Conservation (phyloP, 768 basidiomycete genomes). For the Pleurotus giganteus region DNA sequence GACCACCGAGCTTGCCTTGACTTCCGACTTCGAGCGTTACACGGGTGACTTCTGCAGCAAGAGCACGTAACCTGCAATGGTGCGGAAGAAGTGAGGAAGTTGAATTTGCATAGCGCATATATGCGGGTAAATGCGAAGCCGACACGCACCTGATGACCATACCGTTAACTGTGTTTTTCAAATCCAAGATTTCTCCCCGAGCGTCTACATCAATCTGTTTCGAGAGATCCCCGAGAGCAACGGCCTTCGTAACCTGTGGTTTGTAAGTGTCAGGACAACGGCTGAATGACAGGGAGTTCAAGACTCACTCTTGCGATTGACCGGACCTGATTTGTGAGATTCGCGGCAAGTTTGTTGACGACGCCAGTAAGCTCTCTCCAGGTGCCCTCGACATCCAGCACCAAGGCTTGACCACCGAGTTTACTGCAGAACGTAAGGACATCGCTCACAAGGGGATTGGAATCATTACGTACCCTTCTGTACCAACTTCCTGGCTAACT, state of each 20-base stretch:
- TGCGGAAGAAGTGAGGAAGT: slow-evolving; percentile 28
- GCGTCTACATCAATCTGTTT: slow-evolving; percentile 93
- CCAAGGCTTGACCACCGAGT: slow-evolving; percentile 84
- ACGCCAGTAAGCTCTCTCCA: slow-evolving; percentile 83
- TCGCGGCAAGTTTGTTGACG: slow-evolving; percentile 79
- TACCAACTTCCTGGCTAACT: slow-evolving; percentile 81
- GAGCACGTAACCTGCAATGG: slow-evolving; percentile 49
- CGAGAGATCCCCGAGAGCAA: slow-evolving; percentile 84
- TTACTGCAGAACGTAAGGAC: slow-evolving; percentile 60
- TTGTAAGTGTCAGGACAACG: not conserved
- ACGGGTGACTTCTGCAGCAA: slow-evolving; percentile 81
- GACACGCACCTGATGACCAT: slow-evolving; percentile 47
- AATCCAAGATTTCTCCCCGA: slow-evolving; percentile 84
- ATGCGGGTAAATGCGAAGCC: not conserved
- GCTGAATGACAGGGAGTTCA: not conserved
- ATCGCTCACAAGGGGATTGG: not conserved
- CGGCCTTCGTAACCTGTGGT: slow-evolving; percentile 81
- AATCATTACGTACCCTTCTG: slow-evolving; percentile 52
- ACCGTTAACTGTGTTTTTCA: slow-evolving; percentile 65
- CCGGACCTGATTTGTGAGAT: slow-evolving; percentile 81
- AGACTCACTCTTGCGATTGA: slow-evolving; percentile 61
- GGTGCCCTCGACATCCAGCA: slow-evolving; percentile 87
- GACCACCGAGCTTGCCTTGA: slow-evolving; percentile 86
- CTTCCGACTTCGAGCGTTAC: slow-evolving; percentile 85
- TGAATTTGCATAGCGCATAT: no score